Evolutionary conservation across 139 green algal genomes (phyloP).

Genomic region (Chlamydomonas sphaeroides): DNA sequence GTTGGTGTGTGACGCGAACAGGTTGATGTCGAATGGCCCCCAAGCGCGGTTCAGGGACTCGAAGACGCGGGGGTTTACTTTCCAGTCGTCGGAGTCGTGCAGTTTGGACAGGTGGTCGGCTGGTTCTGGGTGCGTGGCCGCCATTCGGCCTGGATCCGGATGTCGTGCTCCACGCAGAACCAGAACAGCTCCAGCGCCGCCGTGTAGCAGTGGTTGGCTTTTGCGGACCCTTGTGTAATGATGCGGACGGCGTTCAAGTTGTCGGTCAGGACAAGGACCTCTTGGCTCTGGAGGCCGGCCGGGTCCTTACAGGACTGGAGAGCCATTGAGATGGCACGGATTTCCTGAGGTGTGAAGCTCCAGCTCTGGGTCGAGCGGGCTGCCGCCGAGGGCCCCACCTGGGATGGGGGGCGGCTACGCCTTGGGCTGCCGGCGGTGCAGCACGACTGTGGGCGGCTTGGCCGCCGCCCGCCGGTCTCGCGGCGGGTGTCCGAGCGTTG

Average conservation of each 20-base stretch:
- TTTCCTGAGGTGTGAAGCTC: constrained; percentile 17
- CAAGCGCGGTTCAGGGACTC: neutral
- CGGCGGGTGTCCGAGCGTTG: too few relatives aligned
- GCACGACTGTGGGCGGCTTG: too few relatives aligned
- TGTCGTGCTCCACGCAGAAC: constrained; percentile 4
- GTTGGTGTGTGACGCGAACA: constrained; percentile 21
- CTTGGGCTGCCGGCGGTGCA: too few relatives aligned
- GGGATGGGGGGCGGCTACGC: too few relatives aligned
- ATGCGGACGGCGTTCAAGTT: neutral
- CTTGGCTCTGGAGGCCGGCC: neutral
- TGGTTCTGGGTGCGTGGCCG: neutral
- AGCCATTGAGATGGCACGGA: neutral
- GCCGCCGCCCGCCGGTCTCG: too few relatives aligned
- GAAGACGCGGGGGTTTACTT: neutral
- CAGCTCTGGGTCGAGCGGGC: too few relatives aligned
- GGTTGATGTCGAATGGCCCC: constrained; percentile 7
- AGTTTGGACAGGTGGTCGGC: constrained; percentile 8
- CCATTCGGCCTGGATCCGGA: neutral
- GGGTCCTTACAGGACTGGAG: neutral
- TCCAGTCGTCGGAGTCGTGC: neutral
- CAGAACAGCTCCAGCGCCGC: neutral
- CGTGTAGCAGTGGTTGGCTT: neutral
- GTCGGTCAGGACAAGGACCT: neutral
- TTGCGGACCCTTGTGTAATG: neutral
- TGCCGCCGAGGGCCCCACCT: too few relatives aligned